Percentiles rank a stretch among this genome's conserved stretches.
Evolutionary conservation across 129 eudicot genomes (phyloP).

Genomic region (Rutidosis leptorrhynchoides): DNA sequence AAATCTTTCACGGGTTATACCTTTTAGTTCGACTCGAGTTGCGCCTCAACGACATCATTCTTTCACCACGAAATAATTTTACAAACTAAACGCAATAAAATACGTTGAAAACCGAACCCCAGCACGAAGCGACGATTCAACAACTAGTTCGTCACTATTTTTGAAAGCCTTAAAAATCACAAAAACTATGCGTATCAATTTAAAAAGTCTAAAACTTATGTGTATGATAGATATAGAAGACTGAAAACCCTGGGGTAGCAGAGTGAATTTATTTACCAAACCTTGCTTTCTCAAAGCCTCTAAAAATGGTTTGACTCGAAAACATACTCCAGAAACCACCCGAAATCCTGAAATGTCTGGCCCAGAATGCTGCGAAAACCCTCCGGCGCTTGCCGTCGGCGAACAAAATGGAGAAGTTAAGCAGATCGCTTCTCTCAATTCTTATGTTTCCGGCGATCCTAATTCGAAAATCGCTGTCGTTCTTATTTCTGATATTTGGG

Average conservation of each 20-base stretch:
- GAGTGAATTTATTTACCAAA: constrained; percentile 12
- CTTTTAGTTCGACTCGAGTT: no score
- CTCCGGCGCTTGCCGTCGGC: constrained; percentile 26
- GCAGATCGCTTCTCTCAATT: constrained; percentile 37
- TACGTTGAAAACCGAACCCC: no score
- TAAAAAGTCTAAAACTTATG: constrained; percentile 14
- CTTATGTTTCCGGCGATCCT: constrained; percentile 35
- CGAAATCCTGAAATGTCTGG: constrained; percentile 28
- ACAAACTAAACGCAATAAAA: no score
- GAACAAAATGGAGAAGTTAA: constrained; percentile 18
- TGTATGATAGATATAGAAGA: neutral
- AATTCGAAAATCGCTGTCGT: constrained; percentile 33
- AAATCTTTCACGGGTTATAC: no score
- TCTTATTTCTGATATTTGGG: constrained; percentile 38
- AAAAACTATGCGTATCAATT: neutral
- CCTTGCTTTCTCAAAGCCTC: neutral
- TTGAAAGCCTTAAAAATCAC: neutral
- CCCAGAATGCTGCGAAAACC: constrained; percentile 42
- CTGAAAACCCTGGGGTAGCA: constrained; percentile 4
- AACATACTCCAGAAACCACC: neutral
- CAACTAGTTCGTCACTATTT: no score
- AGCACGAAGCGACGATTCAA: no score
- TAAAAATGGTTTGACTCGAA: constrained; percentile 6
- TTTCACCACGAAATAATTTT: no score
- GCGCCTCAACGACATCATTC: no score